Percentiles rank a stretch among this genome's conserved stretches.
phyloP scores from a whole-genome alignment of 2,329 filamentous ascomycete genomes.

The Scleromitrula shiraiana region DNA sequence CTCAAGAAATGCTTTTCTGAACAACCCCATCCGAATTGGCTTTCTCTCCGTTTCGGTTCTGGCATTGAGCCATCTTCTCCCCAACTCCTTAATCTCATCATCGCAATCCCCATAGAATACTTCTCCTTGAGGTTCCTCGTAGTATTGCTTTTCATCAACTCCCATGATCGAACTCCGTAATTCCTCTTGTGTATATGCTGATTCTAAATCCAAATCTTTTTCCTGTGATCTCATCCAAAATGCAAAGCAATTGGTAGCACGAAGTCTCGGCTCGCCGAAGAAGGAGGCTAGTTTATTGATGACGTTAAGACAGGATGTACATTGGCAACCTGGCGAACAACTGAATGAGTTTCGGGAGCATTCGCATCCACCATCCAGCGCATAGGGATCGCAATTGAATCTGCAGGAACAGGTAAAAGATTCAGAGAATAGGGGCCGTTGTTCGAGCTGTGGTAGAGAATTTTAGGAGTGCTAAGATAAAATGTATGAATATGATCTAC shows the following conservation, averaged over 20 bases:
- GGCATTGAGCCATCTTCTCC: not conserved
- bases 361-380: slow-evolving; percentile 1
- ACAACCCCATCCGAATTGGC: not conserved
- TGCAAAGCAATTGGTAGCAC: slow-evolving; percentile 3
- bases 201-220: not conserved
- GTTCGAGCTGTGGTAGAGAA: not conserved
- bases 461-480: not conserved
- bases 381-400: not conserved
- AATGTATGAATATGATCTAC: not conserved
- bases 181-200: slow-evolving; percentile 1
- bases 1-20: slow-evolving; percentile 1
- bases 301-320: not conserved
- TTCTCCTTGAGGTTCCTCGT: not conserved
- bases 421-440: not conserved
- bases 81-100: not conserved
- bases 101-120: not conserved
- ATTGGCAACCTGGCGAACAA: slow-evolving; percentile 2
- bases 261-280: not conserved
- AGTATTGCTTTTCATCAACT: slow-evolving; percentile 1
- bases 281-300: not conserved
- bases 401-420: not conserved
- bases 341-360: not conserved
- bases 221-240: slow-evolving; percentile 1
- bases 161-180: slow-evolving; percentile 3
- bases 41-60: not conserved